Base-by-base conservation (phyloP, 1,284 basidiomycete species). In the Prillingera fragicola region DNA sequence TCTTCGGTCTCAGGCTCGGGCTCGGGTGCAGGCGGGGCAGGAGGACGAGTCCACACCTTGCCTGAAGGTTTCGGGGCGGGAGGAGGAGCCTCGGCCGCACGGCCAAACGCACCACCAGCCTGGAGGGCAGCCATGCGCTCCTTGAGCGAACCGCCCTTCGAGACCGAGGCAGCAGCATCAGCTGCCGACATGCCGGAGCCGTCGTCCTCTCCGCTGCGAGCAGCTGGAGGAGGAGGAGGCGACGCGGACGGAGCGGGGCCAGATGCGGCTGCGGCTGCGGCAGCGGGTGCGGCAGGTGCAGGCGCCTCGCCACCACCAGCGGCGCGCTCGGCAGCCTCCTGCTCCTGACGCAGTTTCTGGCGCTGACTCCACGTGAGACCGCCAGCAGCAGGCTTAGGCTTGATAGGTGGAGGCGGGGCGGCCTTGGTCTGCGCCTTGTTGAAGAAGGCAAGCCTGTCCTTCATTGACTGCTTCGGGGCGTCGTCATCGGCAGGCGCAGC, bases 61-160 rank as follows among this genome's bases (percentile, higher is more conserved):
- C 65, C 65, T 8, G 43, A 58, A 85, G 84, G 60, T 81, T 84
- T 54, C 84, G 83, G 18, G 74, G 62, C 7, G 71, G 81, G 79
- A 1, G 83, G 78, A 3, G 55, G 54, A 10, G 50, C 48, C 10
- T 55, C 73, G 10, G 49, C 42, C 0, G 72, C 52, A 5, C 25
- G 77, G 17, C 85, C 85, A 62, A 90, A 90, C 9, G 76, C 85
- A 17, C 83, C 83, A 3, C 62, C 62, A 5, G 84, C 85, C 62
- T 88, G 83, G 26, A 94, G 73, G 3, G 88, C 87, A 21, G 88
- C 88, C 87, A 95, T 94, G 33, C 90, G 81, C 55, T 92, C 90
- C 72, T 83, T 89, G 54, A 95, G 72, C 49, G 84, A 86, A 4
- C 80, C 83, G 15, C 72, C 73, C 37, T 63, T 60, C 33, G 76